Percentiles rank a stretch among this genome's conserved stretches.
These are phyloP conservation scores for Trichocladium antarcticum DNA, from an alignment of 495 filamentous ascomycete genomes.

Conservation along the genomic window DNA sequence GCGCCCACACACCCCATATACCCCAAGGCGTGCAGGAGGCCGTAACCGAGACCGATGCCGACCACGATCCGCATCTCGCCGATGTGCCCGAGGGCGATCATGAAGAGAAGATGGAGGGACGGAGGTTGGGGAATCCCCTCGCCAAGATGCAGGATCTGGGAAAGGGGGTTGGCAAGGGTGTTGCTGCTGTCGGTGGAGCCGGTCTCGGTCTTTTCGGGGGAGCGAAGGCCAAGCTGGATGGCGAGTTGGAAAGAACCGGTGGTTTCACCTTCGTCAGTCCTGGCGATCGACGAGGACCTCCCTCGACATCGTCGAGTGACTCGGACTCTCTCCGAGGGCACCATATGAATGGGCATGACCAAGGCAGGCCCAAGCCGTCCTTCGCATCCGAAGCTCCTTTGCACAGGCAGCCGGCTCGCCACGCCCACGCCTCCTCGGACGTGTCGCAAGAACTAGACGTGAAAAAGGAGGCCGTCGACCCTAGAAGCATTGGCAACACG, in stretches of 20 bases:
- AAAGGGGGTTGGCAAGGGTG: constrained; percentile 31
- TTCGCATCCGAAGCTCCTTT: constrained; percentile 24
- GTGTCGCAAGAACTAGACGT: constrained; percentile 26
- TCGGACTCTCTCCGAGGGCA: constrained; percentile 1
- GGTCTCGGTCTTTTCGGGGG: constrained; percentile 37
- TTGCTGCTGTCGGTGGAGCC: constrained; percentile 26
- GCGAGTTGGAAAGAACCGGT: constrained; percentile 43
- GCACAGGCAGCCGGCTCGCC: constrained; percentile 12
- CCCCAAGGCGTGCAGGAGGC: constrained; percentile 60
- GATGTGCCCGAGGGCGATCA: constrained; percentile 25
- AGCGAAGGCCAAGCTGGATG: constrained; percentile 48
- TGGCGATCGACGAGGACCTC: neutral
- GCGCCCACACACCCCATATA: constrained; percentile 67
- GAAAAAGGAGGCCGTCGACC: constrained; percentile 23
- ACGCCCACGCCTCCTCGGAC: constrained; percentile 27
- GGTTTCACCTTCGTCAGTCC: constrained; percentile 39
- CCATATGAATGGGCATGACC: constrained; percentile 9
- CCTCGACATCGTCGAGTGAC: neutral
- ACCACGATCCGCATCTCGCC: constrained; percentile 14
- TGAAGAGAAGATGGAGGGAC: constrained; percentile 15
- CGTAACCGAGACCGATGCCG: constrained; percentile 40
- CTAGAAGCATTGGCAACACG: constrained; percentile 31
- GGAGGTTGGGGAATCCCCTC: constrained; percentile 18
- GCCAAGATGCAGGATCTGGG: constrained; percentile 29
- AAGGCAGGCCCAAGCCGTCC: constrained; percentile 22